A percentile compares a stretch with the other conserved stretches of the same genome.
phyloP scores from a whole-genome alignment of 305 asterid genomes.

The Solanum aculeatissimum region DNA sequence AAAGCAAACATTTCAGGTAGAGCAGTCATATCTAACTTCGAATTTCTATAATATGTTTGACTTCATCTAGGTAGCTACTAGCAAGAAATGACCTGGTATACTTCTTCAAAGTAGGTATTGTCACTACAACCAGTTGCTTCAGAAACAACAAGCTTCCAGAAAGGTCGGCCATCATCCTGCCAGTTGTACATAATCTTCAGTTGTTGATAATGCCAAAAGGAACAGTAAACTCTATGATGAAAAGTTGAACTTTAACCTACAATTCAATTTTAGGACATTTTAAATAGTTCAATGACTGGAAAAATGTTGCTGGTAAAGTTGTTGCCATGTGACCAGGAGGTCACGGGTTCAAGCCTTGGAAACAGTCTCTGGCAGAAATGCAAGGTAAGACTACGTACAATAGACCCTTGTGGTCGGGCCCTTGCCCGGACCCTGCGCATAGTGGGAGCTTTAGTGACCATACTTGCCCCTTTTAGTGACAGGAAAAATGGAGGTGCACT shows the following conservation, averaged over 20 bases:
- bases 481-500: background rate
- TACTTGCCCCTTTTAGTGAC: too few species aligned
- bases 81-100: slow-evolving; percentile 47
- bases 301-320: too few species aligned
- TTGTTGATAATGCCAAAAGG: background rate
- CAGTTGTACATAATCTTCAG: background rate
- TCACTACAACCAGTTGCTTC: slow-evolving; percentile 81
- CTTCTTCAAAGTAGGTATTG: slow-evolving; percentile 70
- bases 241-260: background rate
- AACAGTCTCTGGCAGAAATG: too few species aligned
- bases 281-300: background rate
- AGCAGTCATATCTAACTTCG: background rate
- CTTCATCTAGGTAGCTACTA: background rate
- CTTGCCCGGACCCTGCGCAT: too few species aligned
- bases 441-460: too few species aligned
- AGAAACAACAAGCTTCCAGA: slow-evolving; percentile 80
- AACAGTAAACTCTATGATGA: background rate
- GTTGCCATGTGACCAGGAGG: too few species aligned
- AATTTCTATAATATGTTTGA: background rate
- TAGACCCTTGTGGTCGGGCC: too few species aligned
- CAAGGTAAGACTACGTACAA: too few species aligned
- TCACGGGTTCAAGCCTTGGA: too few species aligned
- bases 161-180: slow-evolving; percentile 90
- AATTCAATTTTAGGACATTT: background rate
- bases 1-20: background rate